Evolutionary conservation across 495 filamentous ascomycete species (phyloP).

Genomic region (Tuber magnatum): DNA sequence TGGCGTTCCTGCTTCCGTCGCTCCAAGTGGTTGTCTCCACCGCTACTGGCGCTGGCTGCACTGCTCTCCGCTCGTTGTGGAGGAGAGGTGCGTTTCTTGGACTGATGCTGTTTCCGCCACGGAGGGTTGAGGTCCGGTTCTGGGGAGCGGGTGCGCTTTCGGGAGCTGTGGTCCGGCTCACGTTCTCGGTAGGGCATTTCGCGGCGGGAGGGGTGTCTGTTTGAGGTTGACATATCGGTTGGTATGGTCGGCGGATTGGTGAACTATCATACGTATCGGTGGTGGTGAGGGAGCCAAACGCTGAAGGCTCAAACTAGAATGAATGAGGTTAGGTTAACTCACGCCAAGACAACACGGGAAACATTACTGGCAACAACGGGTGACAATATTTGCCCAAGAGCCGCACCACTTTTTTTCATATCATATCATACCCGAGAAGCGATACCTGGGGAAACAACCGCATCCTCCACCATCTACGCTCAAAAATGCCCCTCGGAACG

Average conservation of each 20-base stretch:
- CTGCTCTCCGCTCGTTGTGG: constrained; percentile 16
- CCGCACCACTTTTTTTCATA: neutral
- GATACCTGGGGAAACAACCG: neutral
- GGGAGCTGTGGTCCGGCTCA: neutral
- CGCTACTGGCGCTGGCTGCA: neutral
- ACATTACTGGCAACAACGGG: neutral
- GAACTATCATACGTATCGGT: neutral
- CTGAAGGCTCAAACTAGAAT: neutral
- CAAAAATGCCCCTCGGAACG: constrained; percentile 43
- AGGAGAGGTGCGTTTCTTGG: constrained; percentile 10
- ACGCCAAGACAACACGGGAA: neutral
- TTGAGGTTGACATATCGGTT: neutral
- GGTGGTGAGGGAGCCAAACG: neutral
- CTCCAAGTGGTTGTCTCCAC: constrained; percentile 27
- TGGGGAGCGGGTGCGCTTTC: constrained; percentile 24
- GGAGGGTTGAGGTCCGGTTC: constrained; percentile 13
- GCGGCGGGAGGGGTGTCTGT: constrained; percentile 10
- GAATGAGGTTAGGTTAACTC: neutral
- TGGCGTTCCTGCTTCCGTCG: constrained; percentile 36
- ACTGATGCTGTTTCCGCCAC: constrained; percentile 20
- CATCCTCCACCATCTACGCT: constrained; percentile 1
- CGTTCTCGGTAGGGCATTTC: constrained; percentile 31
- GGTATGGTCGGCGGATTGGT: neutral
- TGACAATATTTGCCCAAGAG: neutral
- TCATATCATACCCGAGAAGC: neutral